phyloP scores from a whole-genome alignment of 805 yeast genomes.

The Starmerella potacharoeniae region DNA sequence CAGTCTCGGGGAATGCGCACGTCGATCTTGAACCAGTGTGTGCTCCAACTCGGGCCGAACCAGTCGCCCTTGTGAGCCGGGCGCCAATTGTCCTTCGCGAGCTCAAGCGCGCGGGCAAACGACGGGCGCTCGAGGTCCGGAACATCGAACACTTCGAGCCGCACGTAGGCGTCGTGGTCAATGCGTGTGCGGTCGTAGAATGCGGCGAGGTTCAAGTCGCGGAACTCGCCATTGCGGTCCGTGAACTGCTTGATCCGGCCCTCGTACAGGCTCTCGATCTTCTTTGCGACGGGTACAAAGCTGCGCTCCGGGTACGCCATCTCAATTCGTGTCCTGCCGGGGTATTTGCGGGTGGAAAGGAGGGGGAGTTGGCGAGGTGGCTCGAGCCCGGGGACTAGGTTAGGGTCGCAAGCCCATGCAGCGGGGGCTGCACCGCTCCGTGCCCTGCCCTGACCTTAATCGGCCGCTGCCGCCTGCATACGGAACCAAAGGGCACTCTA shows the following conservation, averaged over 20 bases:
- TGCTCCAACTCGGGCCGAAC: slow-evolving; percentile 94
- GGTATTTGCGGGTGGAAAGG: background rate
- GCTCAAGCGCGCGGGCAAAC: slow-evolving; percentile 46
- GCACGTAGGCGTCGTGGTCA: slow-evolving; percentile 40
- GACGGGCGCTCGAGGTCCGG: slow-evolving; percentile 58
- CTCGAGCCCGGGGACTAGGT: background rate
- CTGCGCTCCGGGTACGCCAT: slow-evolving; percentile 34
- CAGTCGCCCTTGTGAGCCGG: slow-evolving; percentile 46
- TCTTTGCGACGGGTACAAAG: slow-evolving; percentile 56
- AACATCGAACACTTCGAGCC: slow-evolving; percentile 58
- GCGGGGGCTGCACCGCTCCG: slow-evolving; percentile 2
- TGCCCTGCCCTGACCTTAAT: background rate
- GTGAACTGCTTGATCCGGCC: slow-evolving; percentile 66
- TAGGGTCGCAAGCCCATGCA: slow-evolving; percentile 1
- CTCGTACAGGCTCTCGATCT: slow-evolving; percentile 62
- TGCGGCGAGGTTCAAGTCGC: slow-evolving; percentile 61
- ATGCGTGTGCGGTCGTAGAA: slow-evolving; percentile 57
- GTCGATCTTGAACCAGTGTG: slow-evolving; percentile 79
- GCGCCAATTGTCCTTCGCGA: slow-evolving; percentile 34
- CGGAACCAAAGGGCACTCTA: no score
- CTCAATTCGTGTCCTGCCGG: background rate
- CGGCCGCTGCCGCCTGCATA: background rate
- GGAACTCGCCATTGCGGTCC: slow-evolving; percentile 62
- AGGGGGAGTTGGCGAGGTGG: background rate
- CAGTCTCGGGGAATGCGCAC: slow-evolving; percentile 54